phyloP scores from a whole-genome alignment of 768 basidiomycete species.

The Cyclocybe cylindracea region DNA sequence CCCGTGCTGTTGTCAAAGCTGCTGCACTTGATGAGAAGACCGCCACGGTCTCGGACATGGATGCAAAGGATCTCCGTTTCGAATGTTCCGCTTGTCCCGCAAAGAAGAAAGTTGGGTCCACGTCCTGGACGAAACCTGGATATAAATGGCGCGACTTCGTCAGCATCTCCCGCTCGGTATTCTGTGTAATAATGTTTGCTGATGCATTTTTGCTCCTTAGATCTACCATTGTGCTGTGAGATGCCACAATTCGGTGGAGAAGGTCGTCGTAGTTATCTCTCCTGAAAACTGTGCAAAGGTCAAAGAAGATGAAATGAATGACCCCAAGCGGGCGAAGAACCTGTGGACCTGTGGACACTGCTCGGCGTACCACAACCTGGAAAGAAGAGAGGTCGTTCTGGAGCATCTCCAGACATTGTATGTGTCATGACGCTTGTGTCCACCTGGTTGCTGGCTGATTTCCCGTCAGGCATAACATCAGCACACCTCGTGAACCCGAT shows the following conservation, averaged over 20 bases:
- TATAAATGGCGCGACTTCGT: constrained; percentile 9
- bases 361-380: background rate
- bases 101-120: too few species aligned
- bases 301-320: constrained; percentile 1
- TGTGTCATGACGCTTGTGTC: background rate
- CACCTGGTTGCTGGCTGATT: background rate
- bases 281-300: background rate
- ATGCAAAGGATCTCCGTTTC: constrained; percentile 10
- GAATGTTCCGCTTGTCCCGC: constrained; percentile 2
- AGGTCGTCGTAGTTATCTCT: background rate
- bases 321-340: constrained; percentile 6
- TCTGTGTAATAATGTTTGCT: too few species aligned
- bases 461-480: background rate
- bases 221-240: background rate
- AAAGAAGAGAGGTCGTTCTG: background rate
- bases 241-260: background rate
- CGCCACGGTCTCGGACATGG: constrained; percentile 10
- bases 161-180: background rate
- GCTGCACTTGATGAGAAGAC: constrained; percentile 4
- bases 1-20: background rate
- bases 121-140: background rate
- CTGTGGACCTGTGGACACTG: constrained; percentile 8
- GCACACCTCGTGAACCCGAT: background rate
- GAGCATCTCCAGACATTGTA: constrained; percentile 4
- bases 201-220: background rate